phyloP scores from a whole-genome alignment of 1,139 yeast species.

The Dujonia santamariae region DNA sequence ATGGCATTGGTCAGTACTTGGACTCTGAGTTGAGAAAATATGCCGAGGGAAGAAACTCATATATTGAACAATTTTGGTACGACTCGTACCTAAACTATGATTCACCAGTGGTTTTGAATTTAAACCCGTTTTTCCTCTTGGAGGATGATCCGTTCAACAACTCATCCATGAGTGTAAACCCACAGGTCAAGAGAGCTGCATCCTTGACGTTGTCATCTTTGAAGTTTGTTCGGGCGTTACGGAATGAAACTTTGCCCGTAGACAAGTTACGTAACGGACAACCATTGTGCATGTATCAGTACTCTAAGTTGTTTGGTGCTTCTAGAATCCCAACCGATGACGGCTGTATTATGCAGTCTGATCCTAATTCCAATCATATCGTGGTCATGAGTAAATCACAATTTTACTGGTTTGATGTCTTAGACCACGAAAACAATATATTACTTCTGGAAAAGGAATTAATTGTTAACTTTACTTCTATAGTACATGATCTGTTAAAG shows the following conservation, averaged over 20 bases:
- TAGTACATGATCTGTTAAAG: slow-evolving; percentile 64
- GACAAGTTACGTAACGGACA: slow-evolving; percentile 64
- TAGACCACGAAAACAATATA: slow-evolving; percentile 68
- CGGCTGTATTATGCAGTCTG: slow-evolving; percentile 86
- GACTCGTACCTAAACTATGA: slow-evolving; percentile 85
- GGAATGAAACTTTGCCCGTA: slow-evolving; percentile 72
- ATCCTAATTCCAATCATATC: slow-evolving; percentile 69
- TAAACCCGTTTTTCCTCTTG: slow-evolving; percentile 81
- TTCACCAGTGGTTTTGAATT: slow-evolving; percentile 82
- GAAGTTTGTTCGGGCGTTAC: slow-evolving; percentile 74
- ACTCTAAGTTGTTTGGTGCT: slow-evolving; percentile 79
- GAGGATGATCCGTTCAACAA: slow-evolving; percentile 90
- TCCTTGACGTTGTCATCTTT: slow-evolving; percentile 74
- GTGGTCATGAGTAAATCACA: slow-evolving; percentile 85
- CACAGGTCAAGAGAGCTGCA: slow-evolving; percentile 80
- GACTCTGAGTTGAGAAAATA: slow-evolving; percentile 64
- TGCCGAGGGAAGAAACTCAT: slow-evolving; percentile 63
- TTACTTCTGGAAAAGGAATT: slow-evolving; percentile 72
- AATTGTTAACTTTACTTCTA: slow-evolving; percentile 70
- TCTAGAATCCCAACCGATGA: slow-evolving; percentile 75
- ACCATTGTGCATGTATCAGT: slow-evolving; percentile 86
- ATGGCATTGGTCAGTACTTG: slow-evolving; percentile 57
- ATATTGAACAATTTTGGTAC: slow-evolving; percentile 92
- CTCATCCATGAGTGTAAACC: slow-evolving; percentile 49
- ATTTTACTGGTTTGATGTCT: slow-evolving; percentile 90